Evolutionary conservation across 1,284 basidiomycete genomes (phyloP).

Genomic region (Amylostereum areolatum): DNA sequence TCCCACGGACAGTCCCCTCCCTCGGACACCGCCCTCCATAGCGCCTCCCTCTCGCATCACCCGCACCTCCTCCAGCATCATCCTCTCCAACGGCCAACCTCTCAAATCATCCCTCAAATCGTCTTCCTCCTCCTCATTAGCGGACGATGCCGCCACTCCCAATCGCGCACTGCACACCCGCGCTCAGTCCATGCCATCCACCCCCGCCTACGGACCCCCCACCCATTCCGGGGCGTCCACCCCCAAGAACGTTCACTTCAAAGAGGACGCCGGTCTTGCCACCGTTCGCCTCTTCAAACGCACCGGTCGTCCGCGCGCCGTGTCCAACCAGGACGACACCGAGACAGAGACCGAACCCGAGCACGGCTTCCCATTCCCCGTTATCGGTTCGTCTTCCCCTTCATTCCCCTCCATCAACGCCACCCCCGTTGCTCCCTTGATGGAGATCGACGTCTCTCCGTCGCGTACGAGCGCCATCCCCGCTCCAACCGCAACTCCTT

Average conservation of each 20-base stretch:
- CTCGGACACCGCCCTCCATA: slow-evolving; percentile 14
- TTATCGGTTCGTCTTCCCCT: background rate
- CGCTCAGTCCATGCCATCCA: slow-evolving; percentile 61
- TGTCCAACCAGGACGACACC: slow-evolving; percentile 37
- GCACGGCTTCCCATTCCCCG: slow-evolving; percentile 32
- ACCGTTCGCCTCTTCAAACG: slow-evolving; percentile 81
- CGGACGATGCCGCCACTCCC: slow-evolving; percentile 24
- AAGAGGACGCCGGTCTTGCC: slow-evolving; percentile 64
- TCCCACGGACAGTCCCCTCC: slow-evolving; percentile 4
- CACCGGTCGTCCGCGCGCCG: slow-evolving; percentile 71
- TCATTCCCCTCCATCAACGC: background rate
- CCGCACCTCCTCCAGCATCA: slow-evolving; percentile 25
- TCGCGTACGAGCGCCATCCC: slow-evolving; percentile 38
- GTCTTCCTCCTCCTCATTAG: slow-evolving; percentile 47
- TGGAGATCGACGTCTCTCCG: slow-evolving; percentile 35
- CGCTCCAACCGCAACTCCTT: slow-evolving; percentile 23
- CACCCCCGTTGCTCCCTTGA: slow-evolving; percentile 15
- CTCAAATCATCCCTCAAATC: slow-evolving; percentile 87
- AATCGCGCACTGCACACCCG: slow-evolving; percentile 31
- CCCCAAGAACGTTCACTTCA: slow-evolving; percentile 89
- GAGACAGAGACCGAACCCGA: slow-evolving; percentile 61
- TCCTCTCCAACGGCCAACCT: slow-evolving; percentile 84
- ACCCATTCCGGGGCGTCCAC: too few relatives aligned
- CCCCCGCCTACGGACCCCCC: slow-evolving; percentile 41
- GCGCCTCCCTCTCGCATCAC: slow-evolving; percentile 16